These are phyloP conservation scores for Boletus pseudopeckii DNA, from an alignment of 768 basidiomycete species.

Conservation along the genomic window DNA sequence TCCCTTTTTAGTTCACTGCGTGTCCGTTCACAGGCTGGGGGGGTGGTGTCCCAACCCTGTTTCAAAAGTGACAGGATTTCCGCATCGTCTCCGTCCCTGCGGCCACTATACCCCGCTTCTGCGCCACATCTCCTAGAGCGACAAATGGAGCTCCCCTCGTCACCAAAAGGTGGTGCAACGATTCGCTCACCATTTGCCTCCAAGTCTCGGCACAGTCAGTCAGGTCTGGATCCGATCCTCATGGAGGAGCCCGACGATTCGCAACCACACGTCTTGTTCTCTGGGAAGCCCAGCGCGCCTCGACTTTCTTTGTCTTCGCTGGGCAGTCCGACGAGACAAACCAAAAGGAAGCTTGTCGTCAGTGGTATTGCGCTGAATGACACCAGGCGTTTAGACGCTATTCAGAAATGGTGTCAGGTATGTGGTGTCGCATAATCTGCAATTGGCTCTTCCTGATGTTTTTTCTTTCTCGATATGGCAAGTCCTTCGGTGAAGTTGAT, in stretches of 20 bases:
- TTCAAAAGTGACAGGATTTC: constrained; percentile 28
- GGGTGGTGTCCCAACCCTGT: constrained; percentile 31
- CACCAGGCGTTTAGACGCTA: constrained; percentile 58
- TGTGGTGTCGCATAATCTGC: constrained; percentile 10
- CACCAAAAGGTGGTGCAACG: constrained; percentile 28
- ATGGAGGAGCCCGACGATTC: constrained; percentile 27
- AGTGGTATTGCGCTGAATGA: constrained; percentile 66
- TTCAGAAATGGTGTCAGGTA: constrained; percentile 77
- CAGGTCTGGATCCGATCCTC: constrained; percentile 20
- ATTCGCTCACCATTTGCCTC: constrained; percentile 32
- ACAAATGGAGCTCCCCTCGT: constrained; percentile 29
- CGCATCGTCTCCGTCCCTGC: constrained; percentile 34
- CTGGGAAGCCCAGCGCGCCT: constrained; percentile 18
- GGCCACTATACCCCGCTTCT: constrained; percentile 37
- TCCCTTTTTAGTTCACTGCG: constrained; percentile 35
- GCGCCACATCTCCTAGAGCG: constrained; percentile 40
- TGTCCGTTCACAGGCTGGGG: constrained; percentile 26
- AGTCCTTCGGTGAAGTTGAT: constrained; percentile 76
- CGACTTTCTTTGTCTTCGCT: constrained; percentile 35
- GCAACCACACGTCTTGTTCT: constrained; percentile 30
- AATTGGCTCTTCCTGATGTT: neutral
- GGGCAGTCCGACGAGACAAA: constrained; percentile 36
- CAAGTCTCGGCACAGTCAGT: constrained; percentile 18
- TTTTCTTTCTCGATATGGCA: constrained; percentile 3
- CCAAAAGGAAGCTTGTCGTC: constrained; percentile 62